Evolutionary conservation across 176 grass and related monocot genomes (phyloP).

Genomic region (Tillandsia leiboldiana): DNA sequence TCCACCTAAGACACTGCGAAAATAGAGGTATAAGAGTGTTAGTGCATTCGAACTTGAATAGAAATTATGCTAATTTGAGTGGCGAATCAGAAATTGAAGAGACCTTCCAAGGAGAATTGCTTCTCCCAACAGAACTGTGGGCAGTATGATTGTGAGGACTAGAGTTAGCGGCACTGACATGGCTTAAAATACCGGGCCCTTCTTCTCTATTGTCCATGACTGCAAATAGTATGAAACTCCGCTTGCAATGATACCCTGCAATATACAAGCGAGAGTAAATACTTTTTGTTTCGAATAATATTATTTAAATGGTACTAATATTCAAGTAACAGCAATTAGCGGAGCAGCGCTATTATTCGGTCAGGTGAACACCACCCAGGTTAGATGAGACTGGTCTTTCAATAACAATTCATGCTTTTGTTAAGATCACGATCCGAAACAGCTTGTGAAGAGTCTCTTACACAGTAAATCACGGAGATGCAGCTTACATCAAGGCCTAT

Average conservation of each 20-base stretch:
- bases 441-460: conserved; percentile 4
- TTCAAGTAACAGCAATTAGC: neutral
- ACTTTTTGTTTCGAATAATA: neutral
- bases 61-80: neutral
- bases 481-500: conserved; percentile 38
- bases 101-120: conserved; percentile 50
- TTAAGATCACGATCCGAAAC: neutral
- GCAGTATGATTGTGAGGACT: conserved; percentile 49
- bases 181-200: conserved; percentile 52
- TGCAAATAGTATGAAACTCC: conserved; percentile 55
- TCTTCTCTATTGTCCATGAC: conserved; percentile 70
- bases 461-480: conserved; percentile 36
- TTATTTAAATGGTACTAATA: neutral
- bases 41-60: neutral
- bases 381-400: too few species aligned
- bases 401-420: too few species aligned
- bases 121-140: conserved; percentile 51
- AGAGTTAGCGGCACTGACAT: conserved; percentile 53
- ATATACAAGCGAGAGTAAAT: neutral
- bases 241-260: conserved; percentile 41
- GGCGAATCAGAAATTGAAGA: neutral
- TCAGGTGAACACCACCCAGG: too few species aligned
- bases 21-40: neutral
- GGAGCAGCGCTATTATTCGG: too few species aligned
- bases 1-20: conserved; percentile 47